Base-by-base conservation (phyloP, 495 filamentous ascomycete species). In the Hypomontagnella submonticulosa region DNA sequence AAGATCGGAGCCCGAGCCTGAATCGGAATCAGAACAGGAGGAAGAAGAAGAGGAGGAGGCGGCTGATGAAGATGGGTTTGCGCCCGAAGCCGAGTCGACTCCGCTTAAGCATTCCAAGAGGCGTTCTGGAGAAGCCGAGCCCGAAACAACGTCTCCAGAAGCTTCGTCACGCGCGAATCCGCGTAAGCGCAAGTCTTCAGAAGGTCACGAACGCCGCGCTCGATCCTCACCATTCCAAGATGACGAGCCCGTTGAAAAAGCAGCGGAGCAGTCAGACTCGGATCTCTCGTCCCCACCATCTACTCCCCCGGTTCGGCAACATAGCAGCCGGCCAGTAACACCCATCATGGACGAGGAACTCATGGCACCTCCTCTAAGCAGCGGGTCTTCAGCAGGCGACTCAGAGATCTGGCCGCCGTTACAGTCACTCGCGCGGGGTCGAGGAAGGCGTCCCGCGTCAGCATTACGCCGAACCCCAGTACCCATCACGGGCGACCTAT, bases 171-270 rank as follows among this genome's bases (percentile, higher is more conserved):
- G 51, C 9, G 37, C 57, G 34, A 73, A 70, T n/a, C 72, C 76
- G 4, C 76, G 79, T 12, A 83, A 83, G 64, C 71, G 81, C 38
- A 83, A 83, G 56, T 81, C 78, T 4, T 57, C 76, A 7, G 78
- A 81, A 40, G 69, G 64, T 15, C 76, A 76, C 41, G 65, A 77
- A 12, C 63, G 61, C 15, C 70, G 64, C 34, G 7, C 41, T 10
- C 64, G 67, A 41, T 71, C 72, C 10, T 71, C 67, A 12, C 72
- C 64, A 38, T 71, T 70, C 30, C 52, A 69, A 73, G 18, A 75
- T 67, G 13, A 61, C n/a, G 63, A 66, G 23, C 68, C 67, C 0
- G 73, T 75, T 16, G 57, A 76, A 0, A 69, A 75, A 32, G 61
- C 52, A 48, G 61, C 63, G 20, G 57, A 67, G 5, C 57, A 61